These are phyloP conservation scores for Lachancea fermentati DNA, from an alignment of 805 yeast genomes.

Conservation along the genomic window DNA sequence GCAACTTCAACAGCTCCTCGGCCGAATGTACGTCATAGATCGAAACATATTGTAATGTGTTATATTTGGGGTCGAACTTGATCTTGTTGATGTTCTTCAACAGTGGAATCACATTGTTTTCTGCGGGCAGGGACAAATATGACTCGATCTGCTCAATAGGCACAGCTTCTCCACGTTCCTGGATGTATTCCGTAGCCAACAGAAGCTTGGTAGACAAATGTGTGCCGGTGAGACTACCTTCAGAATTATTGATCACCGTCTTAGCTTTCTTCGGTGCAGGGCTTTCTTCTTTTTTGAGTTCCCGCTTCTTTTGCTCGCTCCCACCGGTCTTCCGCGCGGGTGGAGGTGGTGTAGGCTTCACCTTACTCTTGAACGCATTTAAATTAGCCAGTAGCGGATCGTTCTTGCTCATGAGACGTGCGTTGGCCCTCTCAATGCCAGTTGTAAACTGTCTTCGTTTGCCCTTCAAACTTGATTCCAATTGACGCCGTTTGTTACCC, in stretches of 20 bases:
- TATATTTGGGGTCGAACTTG: slow-evolving; percentile 52
- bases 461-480: too few species aligned
- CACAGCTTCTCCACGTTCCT: slow-evolving; percentile 63
- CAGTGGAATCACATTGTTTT: slow-evolving; percentile 64
- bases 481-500: too few species aligned
- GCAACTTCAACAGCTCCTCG: slow-evolving; percentile 66
- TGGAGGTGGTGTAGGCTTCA: slow-evolving; percentile 53
- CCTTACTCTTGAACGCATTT: slow-evolving; percentile 58
- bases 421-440: too few species aligned
- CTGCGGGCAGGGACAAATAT: slow-evolving; percentile 51
- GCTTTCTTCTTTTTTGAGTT: slow-evolving; percentile 19
- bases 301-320: slow-evolving; percentile 14
- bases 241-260: slow-evolving; percentile 21
- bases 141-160: slow-evolving; percentile 57
- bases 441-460: too few species aligned
- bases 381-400: slow-evolving; percentile 49
- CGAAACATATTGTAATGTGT: slow-evolving; percentile 81
- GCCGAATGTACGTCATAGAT: slow-evolving; percentile 80
- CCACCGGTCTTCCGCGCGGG: slow-evolving; percentile 34
- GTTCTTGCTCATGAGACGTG: slow-evolving; percentile 17
- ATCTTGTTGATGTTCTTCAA: slow-evolving; percentile 74
- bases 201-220: slow-evolving; percentile 83
- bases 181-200: slow-evolving; percentile 87
- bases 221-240: slow-evolving; percentile 20
- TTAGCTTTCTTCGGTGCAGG: slow-evolving; percentile 29